Evolutionary conservation across 805 yeast genomes (phyloP).

Genomic region (Pichia paraexigua): DNA sequence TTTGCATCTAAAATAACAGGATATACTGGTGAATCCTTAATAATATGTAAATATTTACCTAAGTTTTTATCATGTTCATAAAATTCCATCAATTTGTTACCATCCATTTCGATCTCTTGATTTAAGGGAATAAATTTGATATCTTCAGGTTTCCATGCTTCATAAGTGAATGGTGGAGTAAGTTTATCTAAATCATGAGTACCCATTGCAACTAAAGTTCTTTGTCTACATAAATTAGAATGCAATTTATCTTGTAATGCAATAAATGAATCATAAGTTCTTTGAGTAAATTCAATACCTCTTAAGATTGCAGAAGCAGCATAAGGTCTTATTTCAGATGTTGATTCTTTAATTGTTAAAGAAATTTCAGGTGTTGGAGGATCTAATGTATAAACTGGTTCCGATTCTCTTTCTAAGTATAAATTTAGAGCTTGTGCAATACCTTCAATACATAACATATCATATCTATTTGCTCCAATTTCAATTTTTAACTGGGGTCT

Average conservation of each 20-base stretch:
- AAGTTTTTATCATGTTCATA: conserved; percentile 87
- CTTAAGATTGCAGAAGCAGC: conserved; percentile 94
- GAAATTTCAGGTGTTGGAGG: conserved; percentile 53
- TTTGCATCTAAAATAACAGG: conserved; percentile 83
- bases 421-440: conserved; percentile 92
- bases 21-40: conserved; percentile 78
- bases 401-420: conserved; percentile 59
- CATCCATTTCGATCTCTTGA: conserved; percentile 63
- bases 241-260: conserved; percentile 95
- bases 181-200: conserved; percentile 89
- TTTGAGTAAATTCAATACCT: conserved; percentile 69
- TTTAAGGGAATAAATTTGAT: conserved; percentile 70
- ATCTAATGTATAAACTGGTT: conserved; percentile 61
- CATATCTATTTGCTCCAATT: conserved; percentile 97
- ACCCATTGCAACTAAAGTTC: conserved; percentile 97
- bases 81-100: conserved; percentile 74
- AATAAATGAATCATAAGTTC: conserved; percentile 89
- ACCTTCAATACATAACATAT: conserved; percentile 96
- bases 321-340: conserved; percentile 73
- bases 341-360: conserved; percentile 69
- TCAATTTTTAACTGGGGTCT: conserved; percentile 97
- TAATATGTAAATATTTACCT: conserved; percentile 81
- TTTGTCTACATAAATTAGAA: conserved; percentile 90
- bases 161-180: conserved; percentile 76
- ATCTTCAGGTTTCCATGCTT: conserved; percentile 72